These are phyloP conservation scores for Thermothelomyces thermophilus DNA, from an alignment of 2,329 filamentous ascomycete species.

Conservation along the genomic window DNA sequence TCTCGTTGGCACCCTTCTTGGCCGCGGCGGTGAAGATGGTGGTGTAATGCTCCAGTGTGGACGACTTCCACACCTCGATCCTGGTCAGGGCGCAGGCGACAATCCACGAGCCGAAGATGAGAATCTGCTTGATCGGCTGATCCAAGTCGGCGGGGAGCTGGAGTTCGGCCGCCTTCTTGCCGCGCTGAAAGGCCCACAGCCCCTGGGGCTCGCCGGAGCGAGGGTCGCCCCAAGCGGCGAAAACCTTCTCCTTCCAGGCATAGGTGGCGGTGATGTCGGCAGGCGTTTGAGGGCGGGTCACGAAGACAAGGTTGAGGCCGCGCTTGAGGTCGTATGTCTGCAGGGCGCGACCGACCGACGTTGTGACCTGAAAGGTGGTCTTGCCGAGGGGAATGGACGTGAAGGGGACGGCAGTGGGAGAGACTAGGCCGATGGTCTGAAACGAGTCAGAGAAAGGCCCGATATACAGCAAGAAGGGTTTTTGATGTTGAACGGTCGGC, in stretches of 20 bases:
- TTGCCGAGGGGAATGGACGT: conserved; percentile 84
- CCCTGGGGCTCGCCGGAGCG: conserved; percentile 51
- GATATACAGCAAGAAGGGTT: background rate
- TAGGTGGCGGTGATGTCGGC: conserved; percentile 76
- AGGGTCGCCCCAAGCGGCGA: conserved; percentile 79
- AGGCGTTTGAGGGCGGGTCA: conserved; percentile 85
- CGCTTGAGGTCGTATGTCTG: conserved; percentile 93
- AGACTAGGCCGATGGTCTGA: conserved; percentile 87
- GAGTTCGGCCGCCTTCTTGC: conserved; percentile 74
- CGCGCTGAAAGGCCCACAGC: conserved; percentile 87
- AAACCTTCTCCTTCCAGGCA: conserved; percentile 80
- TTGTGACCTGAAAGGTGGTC: conserved; percentile 95
- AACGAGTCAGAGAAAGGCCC: background rate
- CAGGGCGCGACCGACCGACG: conserved; percentile 79
- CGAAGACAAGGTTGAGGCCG: conserved; percentile 86
- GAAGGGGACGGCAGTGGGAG: conserved; percentile 84
- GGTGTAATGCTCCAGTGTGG: conserved; percentile 82
- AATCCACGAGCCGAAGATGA: conserved; percentile 88
- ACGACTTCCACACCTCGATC: conserved; percentile 84
- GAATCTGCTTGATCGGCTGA: conserved; percentile 68
- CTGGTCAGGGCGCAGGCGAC: conserved; percentile 68
- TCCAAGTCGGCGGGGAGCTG: conserved; percentile 57
- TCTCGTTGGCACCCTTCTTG: conserved; percentile 53
- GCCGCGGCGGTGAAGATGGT: conserved; percentile 60
- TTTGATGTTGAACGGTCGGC: too few relatives aligned